Conservation (phyloP, 805 yeast genomes). For the Candida boidinii region DNA sequence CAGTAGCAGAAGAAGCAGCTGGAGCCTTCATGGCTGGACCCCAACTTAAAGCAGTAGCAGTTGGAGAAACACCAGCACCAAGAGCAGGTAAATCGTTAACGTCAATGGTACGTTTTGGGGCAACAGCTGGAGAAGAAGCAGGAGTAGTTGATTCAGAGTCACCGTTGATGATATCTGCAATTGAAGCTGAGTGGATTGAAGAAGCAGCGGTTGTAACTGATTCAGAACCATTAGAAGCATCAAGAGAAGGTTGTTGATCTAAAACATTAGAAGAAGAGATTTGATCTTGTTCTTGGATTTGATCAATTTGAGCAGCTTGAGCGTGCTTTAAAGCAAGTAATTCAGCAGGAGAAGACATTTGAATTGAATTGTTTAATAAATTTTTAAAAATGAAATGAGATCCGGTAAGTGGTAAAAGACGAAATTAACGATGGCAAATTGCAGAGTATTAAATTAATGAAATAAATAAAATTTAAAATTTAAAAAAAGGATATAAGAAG, state of each 20-base stretch:
- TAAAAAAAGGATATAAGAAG: too few relatives aligned
- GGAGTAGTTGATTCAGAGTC: slow-evolving; percentile 5
- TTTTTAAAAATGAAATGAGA: too few relatives aligned
- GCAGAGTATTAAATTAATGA: too few relatives aligned
- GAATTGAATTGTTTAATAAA: too few relatives aligned
- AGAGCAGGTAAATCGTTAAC: slow-evolving; percentile 60
- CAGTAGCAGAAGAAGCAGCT: slow-evolving; percentile 12
- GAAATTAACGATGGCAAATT: too few relatives aligned
- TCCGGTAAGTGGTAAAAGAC: too few relatives aligned
- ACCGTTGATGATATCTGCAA: slow-evolving; percentile 7
- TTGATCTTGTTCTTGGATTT: too few relatives aligned
- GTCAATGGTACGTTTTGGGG: slow-evolving; percentile 31
- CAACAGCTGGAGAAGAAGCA: slow-evolving; percentile 1
- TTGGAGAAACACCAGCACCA: slow-evolving; percentile 37
- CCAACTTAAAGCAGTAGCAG: slow-evolving; percentile 29
- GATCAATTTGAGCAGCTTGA: slow-evolving; percentile 10
- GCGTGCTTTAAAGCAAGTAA: slow-evolving; percentile 28
- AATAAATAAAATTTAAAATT: too few relatives aligned
- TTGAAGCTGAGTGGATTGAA: slow-evolving; percentile 3
- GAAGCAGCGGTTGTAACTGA: slow-evolving; percentile 6
- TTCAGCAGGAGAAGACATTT: slow-evolving; percentile 32
- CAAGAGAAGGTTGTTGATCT: slow-evolving; percentile 10
- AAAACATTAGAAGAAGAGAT: slow-evolving; percentile 8
- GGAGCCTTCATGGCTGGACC: slow-evolving; percentile 26
- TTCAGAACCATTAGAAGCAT: slow-evolving; percentile 11